Base-by-base conservation (phyloP, 2,329 filamentous ascomycete genomes). In the Bipolaris sorokiniana region DNA sequence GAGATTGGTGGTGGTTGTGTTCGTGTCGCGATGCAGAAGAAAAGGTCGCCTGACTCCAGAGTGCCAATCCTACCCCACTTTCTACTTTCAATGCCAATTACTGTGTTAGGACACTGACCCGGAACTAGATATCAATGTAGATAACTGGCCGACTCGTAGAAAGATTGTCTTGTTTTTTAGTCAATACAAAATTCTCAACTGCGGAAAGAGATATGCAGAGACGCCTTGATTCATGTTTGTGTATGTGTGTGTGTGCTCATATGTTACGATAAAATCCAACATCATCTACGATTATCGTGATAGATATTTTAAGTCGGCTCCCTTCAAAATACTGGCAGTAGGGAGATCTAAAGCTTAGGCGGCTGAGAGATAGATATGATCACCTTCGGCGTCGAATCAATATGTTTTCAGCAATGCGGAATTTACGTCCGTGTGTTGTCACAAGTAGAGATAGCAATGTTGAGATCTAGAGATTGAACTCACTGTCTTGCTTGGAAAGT, bases 41-140 rank as follows among this genome's bases (percentile, higher is more conserved):
- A 28, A 16, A 31, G 38, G 11, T 40, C 9, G 38, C 28, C 28
- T 28, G 20, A 37, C 7, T 22, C 28, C 42, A 4, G 10, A 40
- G 48, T 36, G 42, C 54, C 54, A 44, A 56, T 49, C 34, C 22
- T 3, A 23, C 54, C 49, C 49, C 54, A 33, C 54, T n/a, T 20
- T 36, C 23, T 34, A 18, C 28, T 26, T 22, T 52, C 33, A 31
- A 18, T 13, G 15, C 11, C 15, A 9, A 18, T 23, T 15, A 37
- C 33, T 33, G 3, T n/a, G 15, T 13, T n/a, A 20, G 13, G 20
- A 48, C 5, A 15, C 20, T 16, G 7, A 16, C 31, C 31, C 6
- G 33, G n/a, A 34, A 23, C 2, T 33, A 48, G 15, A 18, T 4
- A 36, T 31, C 9, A 48, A 20, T 20, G 7, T 15, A 31, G 10